Evolutionary conservation across 2,329 filamentous ascomycete genomes (phyloP), one percentile per base, ranked within the genome.

Genomic region (Talaromyces piceae): DNA sequence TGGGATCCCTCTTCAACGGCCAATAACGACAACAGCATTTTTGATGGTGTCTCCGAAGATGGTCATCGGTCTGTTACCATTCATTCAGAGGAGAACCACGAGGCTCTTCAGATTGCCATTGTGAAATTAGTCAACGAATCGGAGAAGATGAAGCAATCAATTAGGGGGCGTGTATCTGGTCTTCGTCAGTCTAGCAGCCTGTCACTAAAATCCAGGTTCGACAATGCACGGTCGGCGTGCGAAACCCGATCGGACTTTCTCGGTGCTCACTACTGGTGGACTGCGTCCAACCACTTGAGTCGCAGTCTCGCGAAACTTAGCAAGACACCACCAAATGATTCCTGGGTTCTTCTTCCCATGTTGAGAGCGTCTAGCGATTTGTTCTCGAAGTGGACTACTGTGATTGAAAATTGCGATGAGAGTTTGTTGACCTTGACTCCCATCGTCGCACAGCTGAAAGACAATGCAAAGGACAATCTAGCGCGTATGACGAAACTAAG

Each of bases 231-330:
- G 58, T 77, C 83, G 1, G 86, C 88, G 64, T 90, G 87, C 50
- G 83, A 87, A 59, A 82, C 86, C 22, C 82, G 87, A 54, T 87
- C 86, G 0, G 88, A 95, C 64, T 95, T 90, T 61, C 82, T 93
- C 46, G 85, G 85, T 26, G 86, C 88, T 1, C 88, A 94, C 59
- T 78, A 88, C 47, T 95, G 91, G 73, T 91, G 87, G 83, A 87
- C 85, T 63, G 90, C 88, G 0, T 72, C 91, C 25, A 82, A 87
- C 54, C 85, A 89, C 55, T 77, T 95, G 16, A 81, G 82, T 23
- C 58, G 77, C 77, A 49, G 68, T 87, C 51, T 75, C 73, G 39
- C 83, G 79, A 13, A 73, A 79, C 5, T 84, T 77, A 8, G 53
- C 33, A 56, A 51, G 4, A 54, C 47, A 12, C 67, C 49, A 68